phyloP scores from a whole-genome alignment of 1,139 yeast genomes.

The Protomyces pachydermus region DNA sequence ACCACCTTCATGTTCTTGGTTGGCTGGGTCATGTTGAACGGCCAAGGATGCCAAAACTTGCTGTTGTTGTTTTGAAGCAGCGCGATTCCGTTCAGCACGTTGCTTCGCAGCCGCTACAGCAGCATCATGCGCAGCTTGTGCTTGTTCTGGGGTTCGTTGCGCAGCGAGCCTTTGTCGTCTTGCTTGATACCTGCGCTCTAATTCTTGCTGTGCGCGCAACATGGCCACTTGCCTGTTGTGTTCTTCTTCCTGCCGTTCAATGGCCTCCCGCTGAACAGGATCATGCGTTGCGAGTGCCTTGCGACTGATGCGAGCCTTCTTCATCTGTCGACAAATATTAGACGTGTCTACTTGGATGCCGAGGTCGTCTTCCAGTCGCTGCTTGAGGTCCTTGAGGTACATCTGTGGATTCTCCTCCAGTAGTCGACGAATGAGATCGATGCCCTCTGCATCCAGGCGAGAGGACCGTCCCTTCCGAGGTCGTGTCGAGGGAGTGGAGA shows the following conservation, averaged over 20 bases:
- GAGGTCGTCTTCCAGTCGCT: neutral
- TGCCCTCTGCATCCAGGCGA: neutral
- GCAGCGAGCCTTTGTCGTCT: neutral
- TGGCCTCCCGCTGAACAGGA: neutral
- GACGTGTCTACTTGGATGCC: neutral
- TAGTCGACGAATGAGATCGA: neutral
- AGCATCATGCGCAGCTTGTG: constrained; percentile 1
- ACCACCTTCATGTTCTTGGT: neutral
- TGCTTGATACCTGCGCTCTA: neutral
- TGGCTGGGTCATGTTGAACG: neutral
- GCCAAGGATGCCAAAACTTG: neutral
- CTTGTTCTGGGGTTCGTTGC: neutral
- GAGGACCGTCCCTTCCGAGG: neutral
- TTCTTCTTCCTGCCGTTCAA: neutral
- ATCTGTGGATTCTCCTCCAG: neutral
- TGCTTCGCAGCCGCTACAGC: neutral
- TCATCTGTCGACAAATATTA: neutral
- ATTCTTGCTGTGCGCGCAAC: neutral
- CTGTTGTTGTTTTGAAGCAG: neutral
- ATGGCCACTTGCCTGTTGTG: neutral
- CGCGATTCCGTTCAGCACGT: neutral
- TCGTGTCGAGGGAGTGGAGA: neutral
- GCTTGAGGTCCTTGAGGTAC: neutral
- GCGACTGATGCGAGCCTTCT: neutral
- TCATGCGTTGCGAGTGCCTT: neutral